Base-by-base conservation (phyloP, 331 rosid species). In the Pyrus hybrid region DNA sequence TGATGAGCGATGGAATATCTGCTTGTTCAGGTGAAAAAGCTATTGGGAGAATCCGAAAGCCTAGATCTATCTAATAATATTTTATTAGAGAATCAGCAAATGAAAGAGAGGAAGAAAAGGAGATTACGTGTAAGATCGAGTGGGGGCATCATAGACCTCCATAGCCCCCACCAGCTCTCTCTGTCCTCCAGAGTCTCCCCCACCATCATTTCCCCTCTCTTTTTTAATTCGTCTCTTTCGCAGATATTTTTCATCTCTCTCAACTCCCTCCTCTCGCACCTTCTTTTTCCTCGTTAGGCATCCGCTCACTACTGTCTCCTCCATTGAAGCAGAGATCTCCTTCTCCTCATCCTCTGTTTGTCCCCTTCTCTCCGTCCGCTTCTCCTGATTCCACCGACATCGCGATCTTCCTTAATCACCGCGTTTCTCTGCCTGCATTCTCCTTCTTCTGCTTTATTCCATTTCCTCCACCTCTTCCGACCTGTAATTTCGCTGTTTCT, bases 101-200 rank as follows among this genome's bases (percentile, higher is more conserved):
- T 13, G 14, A 8, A 16, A 65, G 57, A 18, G 16, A 11, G 16
- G 2, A 22, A 18, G 2, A 10, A 35, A 49, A 67, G 29, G 7
- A 18, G 51, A 13, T 23, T 21, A 73, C 76, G 72, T 51, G 79
- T 62, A 41, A 28, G 51, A 72, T 76, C 74, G 77, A 83, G 76
- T 77, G 75, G 71, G 80, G 79, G 75, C 71, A 58, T 58, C 64
- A 13, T 13, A 2, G 29, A 22, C 64, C 64, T 58, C 8, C 64
- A 58, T 22, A 22, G 63, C 63, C 63, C 63, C 76, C 68, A 53
- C 75, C 65, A 71, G 3, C 41, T 0, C 3, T 37, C 28, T 26
- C 8, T 1, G 54, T 22, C 22, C 26, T 20, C 37, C 74, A 5
- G 2, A 3, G 58, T 43, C 58, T 26, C n/a, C 60, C 74, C 74